Conservation (phyloP, 192 early-diverging fungal species). For the Backusella westeae region DNA sequence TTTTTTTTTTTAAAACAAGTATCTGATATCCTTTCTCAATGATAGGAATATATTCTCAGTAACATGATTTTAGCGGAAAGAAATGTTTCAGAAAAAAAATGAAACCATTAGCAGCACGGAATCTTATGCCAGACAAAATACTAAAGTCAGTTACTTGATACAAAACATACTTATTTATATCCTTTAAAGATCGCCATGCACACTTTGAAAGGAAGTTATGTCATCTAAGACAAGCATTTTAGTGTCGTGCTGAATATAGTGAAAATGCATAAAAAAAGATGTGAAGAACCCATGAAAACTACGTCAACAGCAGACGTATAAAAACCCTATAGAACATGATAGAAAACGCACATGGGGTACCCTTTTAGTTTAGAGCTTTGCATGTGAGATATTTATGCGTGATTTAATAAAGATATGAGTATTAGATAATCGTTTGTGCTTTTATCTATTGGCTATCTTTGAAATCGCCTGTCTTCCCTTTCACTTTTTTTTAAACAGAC, state of each 20-base stretch:
- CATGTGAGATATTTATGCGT: not conserved
- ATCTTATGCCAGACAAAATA: not conserved
- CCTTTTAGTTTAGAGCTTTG: not conserved
- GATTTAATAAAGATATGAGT: not conserved
- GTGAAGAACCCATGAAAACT: too few species aligned
- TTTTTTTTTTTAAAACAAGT: not conserved
- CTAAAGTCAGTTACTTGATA: too few species aligned
- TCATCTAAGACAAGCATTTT: too few species aligned
- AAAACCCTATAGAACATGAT: not conserved
- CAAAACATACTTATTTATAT: too few species aligned
- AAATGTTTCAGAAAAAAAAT: not conserved
- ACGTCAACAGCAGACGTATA: not conserved
- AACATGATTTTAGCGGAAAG: not conserved
- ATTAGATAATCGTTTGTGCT: not conserved
- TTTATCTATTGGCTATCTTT: not conserved
- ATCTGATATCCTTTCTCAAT: not conserved
- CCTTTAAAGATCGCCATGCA: too few species aligned
- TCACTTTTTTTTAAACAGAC: not conserved
- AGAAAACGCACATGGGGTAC: not conserved
- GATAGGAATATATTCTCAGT: conserved; percentile 3
- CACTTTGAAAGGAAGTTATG: too few species aligned
- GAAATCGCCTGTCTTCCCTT: not conserved
- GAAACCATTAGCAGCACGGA: not conserved
- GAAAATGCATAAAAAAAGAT: not conserved
- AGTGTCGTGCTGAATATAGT: not conserved